Base-by-base conservation (phyloP, 306 rosid species). In the Lupinus albus region DNA sequence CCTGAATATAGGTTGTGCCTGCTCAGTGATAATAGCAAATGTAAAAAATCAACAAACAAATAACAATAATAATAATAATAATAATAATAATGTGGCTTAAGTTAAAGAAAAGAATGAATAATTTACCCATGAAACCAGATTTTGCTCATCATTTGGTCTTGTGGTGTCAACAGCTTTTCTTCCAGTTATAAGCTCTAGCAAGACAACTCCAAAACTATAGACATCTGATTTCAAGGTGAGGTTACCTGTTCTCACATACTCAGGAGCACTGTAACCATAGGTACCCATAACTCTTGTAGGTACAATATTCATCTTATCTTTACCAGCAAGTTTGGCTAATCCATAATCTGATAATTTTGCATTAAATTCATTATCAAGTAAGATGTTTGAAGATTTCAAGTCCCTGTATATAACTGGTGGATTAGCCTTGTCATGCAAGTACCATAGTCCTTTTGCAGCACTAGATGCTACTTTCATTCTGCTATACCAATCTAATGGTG, bases 181-280 rank as follows among this genome's bases (percentile, higher is more conserved):
- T 62, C 98, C 98, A 0, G 91, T 87, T 3, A 92, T 84, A 74
- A 92, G 91, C 81, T 92, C 98, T 5, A 92, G 83, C 30, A 92
- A 75, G 28, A 89, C 84, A 30, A 92, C 96, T 62, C 98, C 96
- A 41, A 79, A 92, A 62, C 96, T 89, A 72, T 84, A 92, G 0
- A 89, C 89, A 79, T 92, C 98, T 0, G 98, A 92, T 68, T 87
- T 87, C 49, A 82, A 50, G 6, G 95, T 89, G 75, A 89, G 84
- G 18, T 79, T 71, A 41, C 95, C 93, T 5, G 82, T 62, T 71
- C 87, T 86, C 17, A 85, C 75, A 59, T 84, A 88, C 76, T 92
- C 98, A 1, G 98, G 96, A 60, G 96, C 96, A 66, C 85, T 84
- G 68, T 89, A 89, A 51, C 95, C 98, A 38, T 86, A 89, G 2